Evolutionary conservation across 1,139 yeast genomes (phyloP), one percentile per base, ranked within the genome.

Genomic region (Suhomyces ambrosiae): DNA sequence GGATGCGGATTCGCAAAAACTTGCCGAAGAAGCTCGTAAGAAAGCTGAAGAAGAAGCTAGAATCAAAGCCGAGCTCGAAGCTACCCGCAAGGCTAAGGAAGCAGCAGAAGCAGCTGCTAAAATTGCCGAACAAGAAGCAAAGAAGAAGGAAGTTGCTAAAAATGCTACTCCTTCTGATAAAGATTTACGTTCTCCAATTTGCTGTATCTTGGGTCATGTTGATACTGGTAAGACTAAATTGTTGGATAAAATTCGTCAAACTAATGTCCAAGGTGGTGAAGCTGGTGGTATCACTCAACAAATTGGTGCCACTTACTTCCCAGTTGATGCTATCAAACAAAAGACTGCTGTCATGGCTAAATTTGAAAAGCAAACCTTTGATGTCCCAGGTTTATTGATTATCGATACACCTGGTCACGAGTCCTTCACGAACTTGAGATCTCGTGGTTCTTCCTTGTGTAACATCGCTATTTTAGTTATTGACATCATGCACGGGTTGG

Each of bases 281-380:
- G 99, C 98, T 40, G 99, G 99, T 74, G 99, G 99, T 75, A 94
- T 92, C 61, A 92, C 99, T 50, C 99, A 92, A 77, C 99, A 92
- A 69, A 92, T 92, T 61, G 99, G 99, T 80, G 99, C 99, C 36
- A 94, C 98, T 17, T 94, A 90, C 66, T 94, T 92, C 87, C 98
- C 98, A 43, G 90, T 92, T 53, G 95, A 86, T 23, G 88, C 97
- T 27, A 88, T 92, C 56, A 82, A 82, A 64, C 81, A 81, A 57
- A 94, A 94, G 71, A 92, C 97, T 27, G 84, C 82, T 32, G 95
- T 85, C 34, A 90, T 92, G 97, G 80, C 88, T 44, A 74, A 81
- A 52, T 86, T 79, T 61, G 97, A 88, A 63, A 85, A 86, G 60
- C 83, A 82, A 60, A 74, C 84, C 13, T 90, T 84, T 62, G 96